Evolutionary conservation across 495 filamentous ascomycete species (phyloP), one percentile per base, ranked within the genome.

Genomic region (Opeltia flavorubescens): DNA sequence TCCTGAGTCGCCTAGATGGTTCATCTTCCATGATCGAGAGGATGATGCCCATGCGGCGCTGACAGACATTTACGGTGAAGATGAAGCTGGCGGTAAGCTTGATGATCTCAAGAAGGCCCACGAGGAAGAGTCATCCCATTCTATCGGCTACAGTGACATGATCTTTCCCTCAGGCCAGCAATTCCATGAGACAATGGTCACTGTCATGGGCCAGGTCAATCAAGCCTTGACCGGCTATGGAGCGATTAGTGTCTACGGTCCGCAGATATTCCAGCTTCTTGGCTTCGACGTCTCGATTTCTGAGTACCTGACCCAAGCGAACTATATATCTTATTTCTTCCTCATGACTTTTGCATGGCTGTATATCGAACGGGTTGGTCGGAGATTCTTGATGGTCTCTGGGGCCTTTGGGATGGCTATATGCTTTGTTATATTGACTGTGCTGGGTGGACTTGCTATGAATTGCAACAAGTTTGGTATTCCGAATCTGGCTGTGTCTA

Each of bases 201-300:
- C 69, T 0, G 58, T 76, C 15, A 76, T 78, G 71, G 72, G 71
- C 12, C 72, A 78, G 53, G 55, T 75, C 55, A 72, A 73, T 51
- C 73, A 78, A 55, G 74, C 72, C 3, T 56, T 76, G 47, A 74
- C 69, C 0, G 70, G 71, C 8, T 74, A 71, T 47, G 68, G 71
- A 13, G 74, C 74, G 0, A 66, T 78, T 18, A 73, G 68, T 17
- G 74, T 77, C 4, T 78, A 77, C 47, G 74, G 74, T 13, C 71
- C 72, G 0, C 74, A 77, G 50, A 76, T 77, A 36, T 76, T 76
- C 53, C 60, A 67, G 48, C 68, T 78, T 3, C 64, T 78, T 13
- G 71, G 74, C 26, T 67, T 75, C 44, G 48, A 49, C 17, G 62
- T 68, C 21, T 50, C 44, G 11, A 51, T 46, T 12, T 63, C 74